Evolutionary conservation across 441 rosid genomes (phyloP).

Genomic region (Pelargonium fulgidum): DNA sequence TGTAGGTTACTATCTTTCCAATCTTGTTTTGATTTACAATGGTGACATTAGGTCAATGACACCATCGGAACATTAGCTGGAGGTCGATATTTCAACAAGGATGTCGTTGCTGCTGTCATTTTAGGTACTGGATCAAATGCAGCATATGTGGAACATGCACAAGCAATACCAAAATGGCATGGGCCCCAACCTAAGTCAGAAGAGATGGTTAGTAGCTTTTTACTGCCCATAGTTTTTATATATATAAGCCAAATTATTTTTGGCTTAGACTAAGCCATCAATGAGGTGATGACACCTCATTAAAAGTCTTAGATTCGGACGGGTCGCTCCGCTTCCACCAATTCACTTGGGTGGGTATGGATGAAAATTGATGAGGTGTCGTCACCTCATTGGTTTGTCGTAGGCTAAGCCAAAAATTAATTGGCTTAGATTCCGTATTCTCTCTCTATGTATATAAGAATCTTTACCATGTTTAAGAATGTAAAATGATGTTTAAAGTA

Average conservation of each 20-base stretch:
- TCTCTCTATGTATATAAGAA: too few species aligned
- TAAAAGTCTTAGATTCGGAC: too few species aligned
- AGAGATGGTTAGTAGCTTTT: constrained; percentile 54
- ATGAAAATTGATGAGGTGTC: too few species aligned
- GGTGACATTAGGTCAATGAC: constrained; percentile 44
- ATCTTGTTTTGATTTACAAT: constrained; percentile 1
- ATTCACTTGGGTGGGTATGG: too few species aligned
- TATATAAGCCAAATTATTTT: background rate
- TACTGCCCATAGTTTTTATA: background rate
- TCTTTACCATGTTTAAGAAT: background rate
- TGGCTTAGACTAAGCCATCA: too few species aligned
- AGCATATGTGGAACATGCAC: constrained; percentile 58
- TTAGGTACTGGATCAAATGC: constrained; percentile 65
- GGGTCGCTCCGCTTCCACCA: too few species aligned
- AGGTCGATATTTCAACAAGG: constrained; percentile 43
- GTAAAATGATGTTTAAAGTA: constrained; percentile 1
- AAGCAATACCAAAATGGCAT: constrained; percentile 62
- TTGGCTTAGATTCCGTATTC: too few species aligned
- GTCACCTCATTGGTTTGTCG: too few species aligned
- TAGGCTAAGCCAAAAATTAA: too few species aligned
- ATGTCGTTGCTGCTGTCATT: constrained; percentile 53
- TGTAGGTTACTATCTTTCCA: too few species aligned
- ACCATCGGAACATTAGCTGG: constrained; percentile 64
- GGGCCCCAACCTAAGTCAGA: constrained; percentile 53
- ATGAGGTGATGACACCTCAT: too few species aligned